Base-by-base conservation (phyloP, 495 filamentous ascomycete genomes). In the Penicillium turbatum region DNA sequence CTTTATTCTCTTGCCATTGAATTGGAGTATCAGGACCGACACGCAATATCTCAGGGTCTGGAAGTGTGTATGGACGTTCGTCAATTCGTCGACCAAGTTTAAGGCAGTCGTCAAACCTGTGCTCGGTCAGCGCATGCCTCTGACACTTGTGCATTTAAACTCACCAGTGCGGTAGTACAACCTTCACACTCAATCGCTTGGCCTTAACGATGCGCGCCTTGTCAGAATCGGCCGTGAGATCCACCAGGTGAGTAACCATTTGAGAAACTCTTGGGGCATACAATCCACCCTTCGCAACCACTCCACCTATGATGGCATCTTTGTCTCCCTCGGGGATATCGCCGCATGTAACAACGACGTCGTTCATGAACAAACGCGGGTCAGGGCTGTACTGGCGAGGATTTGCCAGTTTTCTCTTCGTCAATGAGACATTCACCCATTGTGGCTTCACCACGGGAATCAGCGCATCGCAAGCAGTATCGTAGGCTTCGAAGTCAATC, bases 151-250 rank as follows among this genome's bases (percentile, higher is more conserved):
- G 2, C 21, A 19, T 5, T 12, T 17, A 40, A 30, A 48, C 77
- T 60, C 77, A 90, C 93, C 95, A 97, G 65, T 99, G 95, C 27
- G 95, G 95, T 44, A 97, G 76, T n/a, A 98, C 88, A 51, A 95
- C 86, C 67, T 89, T 91, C 70, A 79, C 79, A 37, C 81, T 82
- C 19, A 88, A 68, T 35, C 78, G 82, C 68, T 84, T 96, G 0
- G 71, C 68, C 35, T 72, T 29, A 0, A 85, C 85, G 34, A 83
- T 62, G 54, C 77, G 68, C 55, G 89, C 92, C 68, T 90, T 93
- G 2, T 82, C 77, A 34, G 86, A 73, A 8, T 92, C 86, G 65
- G 86, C 72, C 4, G 84, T 86, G 59, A 96, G 70, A 6, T 95
- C 90, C 31, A 95, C 90, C 54, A 97, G 77, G 70, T 99, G 93